Percentiles rank a stretch among this genome's conserved stretches.
phyloP scores from a whole-genome alignment of 306 rosid species.

The Alnus rubra region DNA sequence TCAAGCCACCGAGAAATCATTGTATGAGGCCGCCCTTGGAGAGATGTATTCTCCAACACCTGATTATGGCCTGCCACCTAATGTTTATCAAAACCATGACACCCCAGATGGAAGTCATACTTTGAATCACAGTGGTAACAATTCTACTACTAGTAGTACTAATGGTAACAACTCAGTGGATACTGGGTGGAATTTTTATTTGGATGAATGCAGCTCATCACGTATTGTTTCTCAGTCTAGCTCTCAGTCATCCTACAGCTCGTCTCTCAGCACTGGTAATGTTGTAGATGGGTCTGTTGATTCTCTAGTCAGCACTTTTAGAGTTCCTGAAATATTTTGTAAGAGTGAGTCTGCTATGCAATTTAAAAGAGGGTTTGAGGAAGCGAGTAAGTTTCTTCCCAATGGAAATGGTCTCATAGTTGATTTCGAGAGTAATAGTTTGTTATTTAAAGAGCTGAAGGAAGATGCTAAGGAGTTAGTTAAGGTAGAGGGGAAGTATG shows the following conservation, averaged over 20 bases:
- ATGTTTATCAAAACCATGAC: conserved; percentile 23
- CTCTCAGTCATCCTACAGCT: conserved; percentile 26
- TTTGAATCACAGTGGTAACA: conserved; percentile 1
- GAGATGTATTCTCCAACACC: conserved; percentile 14
- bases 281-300: conserved; percentile 28
- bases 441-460: conserved; percentile 26
- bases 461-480: conserved; percentile 18
- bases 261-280: conserved; percentile 23
- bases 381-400: conserved; percentile 42
- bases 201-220: conserved; percentile 2
- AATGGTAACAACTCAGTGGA: conserved; percentile 16
- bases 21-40: conserved; percentile 34
- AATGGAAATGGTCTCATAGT: conserved; percentile 18
- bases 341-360: conserved; percentile 33
- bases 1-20: conserved; percentile 35
- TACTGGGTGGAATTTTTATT: conserved; percentile 14
- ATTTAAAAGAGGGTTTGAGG: conserved; percentile 40
- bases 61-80: conserved; percentile 1
- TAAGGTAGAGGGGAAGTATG: conserved; percentile 20
- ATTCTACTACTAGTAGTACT: conserved; percentile 4
- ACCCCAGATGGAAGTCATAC: conserved; percentile 12
- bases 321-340: conserved; percentile 24
- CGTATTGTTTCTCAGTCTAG: conserved; percentile 20
- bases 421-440: conserved; percentile 18
- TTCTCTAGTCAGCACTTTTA: conserved; percentile 36